Percentiles rank a stretch among this genome's conserved stretches.
Conservation (phyloP, 306 rosid species). For the Trichosanthes truncata region DNA sequence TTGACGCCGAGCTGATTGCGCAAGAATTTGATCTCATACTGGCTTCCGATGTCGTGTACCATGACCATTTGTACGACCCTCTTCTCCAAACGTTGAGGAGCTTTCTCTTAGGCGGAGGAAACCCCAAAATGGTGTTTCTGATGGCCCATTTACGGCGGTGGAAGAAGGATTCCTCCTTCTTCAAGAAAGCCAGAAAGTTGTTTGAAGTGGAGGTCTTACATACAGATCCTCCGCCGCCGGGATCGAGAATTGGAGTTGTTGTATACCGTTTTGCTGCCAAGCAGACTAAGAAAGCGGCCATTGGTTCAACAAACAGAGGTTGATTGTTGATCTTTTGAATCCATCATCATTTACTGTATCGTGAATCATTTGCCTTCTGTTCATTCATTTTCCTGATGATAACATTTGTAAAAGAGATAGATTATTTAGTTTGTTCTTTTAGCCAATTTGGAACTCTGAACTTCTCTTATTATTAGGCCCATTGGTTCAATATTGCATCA, state of each 20-base stretch:
- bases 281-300: neutral
- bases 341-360: neutral
- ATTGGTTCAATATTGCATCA: neutral
- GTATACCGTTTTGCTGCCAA: conserved; percentile 52
- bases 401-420: neutral
- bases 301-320: neutral
- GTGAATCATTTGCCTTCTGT: neutral
- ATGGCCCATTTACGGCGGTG: conserved; percentile 90
- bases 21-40: conserved; percentile 52
- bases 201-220: conserved; percentile 50
- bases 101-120: conserved; percentile 19
- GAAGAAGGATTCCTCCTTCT: conserved; percentile 76
- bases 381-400: neutral
- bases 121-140: conserved; percentile 35
- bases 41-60: conserved; percentile 91
- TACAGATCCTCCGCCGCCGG: conserved; percentile 39
- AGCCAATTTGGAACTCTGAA: neutral
- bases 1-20: conserved; percentile 44
- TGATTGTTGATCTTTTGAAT: neutral
- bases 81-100: conserved; percentile 56
- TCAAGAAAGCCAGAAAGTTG: conserved; percentile 67
- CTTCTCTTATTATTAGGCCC: neutral
- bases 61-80: conserved; percentile 70
- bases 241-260: conserved; percentile 58
- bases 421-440: neutral